A percentile compares a stretch with the other conserved stretches of the same genome.
phyloP scores from a whole-genome alignment of 257 asterid species.

The Plantago elongata region DNA sequence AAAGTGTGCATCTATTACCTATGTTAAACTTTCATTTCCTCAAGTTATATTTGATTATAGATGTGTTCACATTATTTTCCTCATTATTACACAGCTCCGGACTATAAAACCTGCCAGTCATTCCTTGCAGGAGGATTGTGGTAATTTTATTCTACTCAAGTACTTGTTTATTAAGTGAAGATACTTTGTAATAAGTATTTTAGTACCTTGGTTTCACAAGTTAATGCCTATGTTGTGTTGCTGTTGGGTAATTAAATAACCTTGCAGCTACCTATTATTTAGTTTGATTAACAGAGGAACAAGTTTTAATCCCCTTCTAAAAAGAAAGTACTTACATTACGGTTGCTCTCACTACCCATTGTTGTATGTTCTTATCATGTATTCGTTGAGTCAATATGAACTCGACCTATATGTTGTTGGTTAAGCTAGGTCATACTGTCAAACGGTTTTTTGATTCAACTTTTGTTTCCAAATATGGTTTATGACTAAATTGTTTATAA shows the following conservation, averaged over 20 bases:
- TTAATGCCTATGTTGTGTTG: no score
- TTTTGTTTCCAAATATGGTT: background rate
- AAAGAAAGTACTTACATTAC: no score
- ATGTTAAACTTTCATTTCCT: slow-evolving; percentile 17
- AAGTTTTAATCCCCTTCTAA: no score
- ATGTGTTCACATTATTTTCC: slow-evolving; percentile 22
- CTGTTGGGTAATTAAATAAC: no score
- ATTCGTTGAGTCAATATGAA: slow-evolving; percentile 5
- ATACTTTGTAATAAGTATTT: no score
- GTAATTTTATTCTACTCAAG: slow-evolving; percentile 29
- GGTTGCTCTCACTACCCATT: background rate
- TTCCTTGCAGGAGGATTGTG: slow-evolving; percentile 79
- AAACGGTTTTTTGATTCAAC: slow-evolving; percentile 7
- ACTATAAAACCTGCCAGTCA: slow-evolving; percentile 58
- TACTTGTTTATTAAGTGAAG: background rate
- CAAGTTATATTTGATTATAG: slow-evolving; percentile 10
- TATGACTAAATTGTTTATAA: slow-evolving; percentile 7
- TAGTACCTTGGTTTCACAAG: no score
- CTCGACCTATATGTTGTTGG: slow-evolving; percentile 9
- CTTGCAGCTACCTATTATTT: no score
- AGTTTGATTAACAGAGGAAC: no score
- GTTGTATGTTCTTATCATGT: background rate
- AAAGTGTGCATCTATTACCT: slow-evolving; percentile 76
- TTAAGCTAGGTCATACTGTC: slow-evolving; percentile 2
- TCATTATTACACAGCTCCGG: slow-evolving; percentile 51